Percentiles rank a stretch among this genome's conserved stretches.
Conservation (phyloP, 352 stramenopile genomes). For the Phytophthora melonis region DNA sequence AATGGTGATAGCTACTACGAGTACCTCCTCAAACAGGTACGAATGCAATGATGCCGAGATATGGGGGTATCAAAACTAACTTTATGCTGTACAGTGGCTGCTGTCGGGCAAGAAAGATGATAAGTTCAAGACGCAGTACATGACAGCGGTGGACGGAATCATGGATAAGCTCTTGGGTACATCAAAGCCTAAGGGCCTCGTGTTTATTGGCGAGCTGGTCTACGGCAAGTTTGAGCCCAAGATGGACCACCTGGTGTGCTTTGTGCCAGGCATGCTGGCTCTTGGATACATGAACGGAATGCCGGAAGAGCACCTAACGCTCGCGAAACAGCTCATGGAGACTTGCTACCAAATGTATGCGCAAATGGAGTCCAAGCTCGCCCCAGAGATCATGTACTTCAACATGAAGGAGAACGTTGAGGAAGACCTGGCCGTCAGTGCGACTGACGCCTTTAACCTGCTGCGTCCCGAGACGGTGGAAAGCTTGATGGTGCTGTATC, state of each 20-base stretch:
- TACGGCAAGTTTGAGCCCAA: slow-evolving; percentile 61
- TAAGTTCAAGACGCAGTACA: slow-evolving; percentile 77
- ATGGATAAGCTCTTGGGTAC: slow-evolving; percentile 60
- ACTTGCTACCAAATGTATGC: slow-evolving; percentile 92
- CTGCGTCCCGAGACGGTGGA: slow-evolving; percentile 93
- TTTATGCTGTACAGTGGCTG: slow-evolving; percentile 55
- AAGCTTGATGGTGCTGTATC: slow-evolving; percentile 93
- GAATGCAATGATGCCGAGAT: not conserved
- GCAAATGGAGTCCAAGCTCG: slow-evolving; percentile 81
- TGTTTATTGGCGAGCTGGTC: slow-evolving; percentile 79
- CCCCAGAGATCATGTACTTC: slow-evolving; percentile 90
- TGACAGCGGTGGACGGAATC: slow-evolving; percentile 72
- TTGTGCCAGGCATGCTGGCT: slow-evolving; percentile 88
- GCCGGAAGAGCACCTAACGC: slow-evolving; percentile 63
- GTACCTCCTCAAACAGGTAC: slow-evolving; percentile 84
- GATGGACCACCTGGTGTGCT: slow-evolving; percentile 94
- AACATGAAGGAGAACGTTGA: slow-evolving; percentile 58
- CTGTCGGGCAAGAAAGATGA: slow-evolving; percentile 75
- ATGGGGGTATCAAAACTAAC: not conserved
- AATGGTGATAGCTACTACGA: slow-evolving; percentile 90
- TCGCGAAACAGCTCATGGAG: slow-evolving; percentile 82
- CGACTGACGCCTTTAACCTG: slow-evolving; percentile 81
- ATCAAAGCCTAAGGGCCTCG: slow-evolving; percentile 65
- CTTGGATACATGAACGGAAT: slow-evolving; percentile 84
- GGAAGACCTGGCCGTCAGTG: slow-evolving; percentile 63